Base-by-base conservation (phyloP, 768 basidiomycete species). In the Boletales sp. region DNA sequence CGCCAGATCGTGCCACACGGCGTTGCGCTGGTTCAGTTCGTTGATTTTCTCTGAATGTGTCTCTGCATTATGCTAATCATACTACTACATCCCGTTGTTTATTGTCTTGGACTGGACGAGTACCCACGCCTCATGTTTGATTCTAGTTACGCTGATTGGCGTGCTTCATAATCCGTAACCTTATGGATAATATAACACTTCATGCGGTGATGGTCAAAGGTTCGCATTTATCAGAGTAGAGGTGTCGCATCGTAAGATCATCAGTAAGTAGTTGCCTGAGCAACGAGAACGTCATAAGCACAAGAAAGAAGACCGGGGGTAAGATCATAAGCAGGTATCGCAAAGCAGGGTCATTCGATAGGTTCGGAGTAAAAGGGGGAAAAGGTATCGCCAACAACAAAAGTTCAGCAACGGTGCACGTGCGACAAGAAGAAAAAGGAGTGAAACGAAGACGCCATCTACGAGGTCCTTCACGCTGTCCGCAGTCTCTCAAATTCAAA, bases 401-500 rank as follows among this genome's bases (percentile, higher is more conserved):
- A 35, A 17, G 41, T 37, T 46, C 25, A 6, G 25, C 6, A 28
- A 28, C 5, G 25, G 25, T 28, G 25, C 49, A 35, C 15, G 18
- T 38, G 44, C 41, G 40, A 49, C 34, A 17, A 53, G 38, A 17
- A 38, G 51, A 39, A 36, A 21, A 19, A 34, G 9, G 4, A 32
- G 21, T 4, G 21, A 6, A 30, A 42, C 25, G 32, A 7, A n/a
- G 42, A 19, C 10, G 18, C 43, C 31, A 14, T 13, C 31, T 11
- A 44, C 40, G 17, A 56, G 34, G 42, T 48, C 37, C 46, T 34
- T 15, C 34, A 34, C 13, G 12, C 34, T 34, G 12, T 34, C 34
- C 10, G 15, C 41, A 48, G 8, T 12, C 51, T 49, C 38, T 64
- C 64, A 12, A 64, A 62, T 32, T 65, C 62, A 43, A 65, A 57